Evolutionary conservation across 2,329 filamentous ascomycete species (phyloP).

Genomic region (Pyrenochaeta sp.): DNA sequence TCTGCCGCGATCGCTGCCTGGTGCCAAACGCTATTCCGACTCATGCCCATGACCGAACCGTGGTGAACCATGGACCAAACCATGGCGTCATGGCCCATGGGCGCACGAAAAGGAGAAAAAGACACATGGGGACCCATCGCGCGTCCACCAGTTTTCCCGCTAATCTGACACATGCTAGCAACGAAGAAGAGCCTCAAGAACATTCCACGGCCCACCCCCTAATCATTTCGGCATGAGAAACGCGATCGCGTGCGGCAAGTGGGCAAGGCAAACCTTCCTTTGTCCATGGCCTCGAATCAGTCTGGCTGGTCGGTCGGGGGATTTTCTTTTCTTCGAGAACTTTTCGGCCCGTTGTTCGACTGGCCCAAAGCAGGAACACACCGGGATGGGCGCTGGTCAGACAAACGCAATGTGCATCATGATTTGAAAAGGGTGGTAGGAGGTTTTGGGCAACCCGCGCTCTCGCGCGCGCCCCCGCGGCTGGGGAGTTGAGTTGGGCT

Average conservation of each 20-base stretch:
- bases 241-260: background rate
- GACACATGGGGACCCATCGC: too few species aligned
- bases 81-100: too few species aligned
- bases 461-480: too few species aligned
- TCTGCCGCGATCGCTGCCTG: constrained; percentile 30
- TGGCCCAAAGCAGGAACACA: background rate
- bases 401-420: background rate
- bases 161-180: constrained; percentile 20
- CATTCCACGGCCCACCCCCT: constrained; percentile 15
- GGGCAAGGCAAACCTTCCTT: constrained; percentile 11
- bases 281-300: background rate
- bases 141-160: constrained; percentile 13
- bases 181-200: constrained; percentile 22
- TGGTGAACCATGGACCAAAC: constrained; percentile 22
- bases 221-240: constrained; percentile 19
- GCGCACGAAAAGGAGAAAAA: too few species aligned
- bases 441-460: background rate
- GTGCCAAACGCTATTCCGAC: constrained; percentile 16
- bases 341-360: too few species aligned
- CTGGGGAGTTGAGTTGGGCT: constrained; percentile 1
- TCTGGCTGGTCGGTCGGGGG: background rate
- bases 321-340: too few species aligned
- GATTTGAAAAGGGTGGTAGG: background rate
- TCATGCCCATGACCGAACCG: constrained; percentile 23
- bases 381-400: too few species aligned